Evolutionary conservation across 306 rosid genomes (phyloP).

Genomic region (Lotus japonicus): DNA sequence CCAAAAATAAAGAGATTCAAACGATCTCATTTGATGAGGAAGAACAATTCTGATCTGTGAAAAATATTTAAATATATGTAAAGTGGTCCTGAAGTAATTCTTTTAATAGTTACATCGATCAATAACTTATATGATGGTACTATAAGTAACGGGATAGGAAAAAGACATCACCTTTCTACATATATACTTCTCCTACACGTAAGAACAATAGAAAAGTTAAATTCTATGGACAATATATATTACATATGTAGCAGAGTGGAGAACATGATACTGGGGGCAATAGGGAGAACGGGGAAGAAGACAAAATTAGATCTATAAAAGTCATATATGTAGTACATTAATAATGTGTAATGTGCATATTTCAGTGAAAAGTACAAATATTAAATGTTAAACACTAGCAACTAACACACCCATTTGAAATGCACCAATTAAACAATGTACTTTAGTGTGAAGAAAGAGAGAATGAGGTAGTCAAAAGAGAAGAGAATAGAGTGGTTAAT

Average conservation of each 20-base stretch:
- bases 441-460: too few relatives aligned
- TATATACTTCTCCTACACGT: slow-evolving; percentile 15
- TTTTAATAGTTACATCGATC: background rate
- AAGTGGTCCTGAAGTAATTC: background rate
- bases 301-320: background rate
- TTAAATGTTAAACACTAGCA: background rate
- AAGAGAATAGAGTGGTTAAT: too few relatives aligned
- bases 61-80: too few relatives aligned
- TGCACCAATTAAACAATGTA: background rate
- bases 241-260: background rate
- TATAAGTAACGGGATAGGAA: slow-evolving; percentile 12
- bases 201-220: slow-evolving; percentile 38
- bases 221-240: slow-evolving; percentile 10
- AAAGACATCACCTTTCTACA: slow-evolving; percentile 11
- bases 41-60: too few relatives aligned
- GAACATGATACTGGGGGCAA: slow-evolving; percentile 30
- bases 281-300: slow-evolving; percentile 9
- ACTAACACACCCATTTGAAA: slow-evolving; percentile 1
- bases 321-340: background rate
- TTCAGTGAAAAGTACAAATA: slow-evolving; percentile 12
- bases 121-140: background rate
- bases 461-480: too few relatives aligned
- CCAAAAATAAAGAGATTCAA: too few relatives aligned
- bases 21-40: too few relatives aligned
- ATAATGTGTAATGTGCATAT: background rate